Conservation (phyloP, 169 alveolate species). For the Plasmodium cynomolgi region DNA sequence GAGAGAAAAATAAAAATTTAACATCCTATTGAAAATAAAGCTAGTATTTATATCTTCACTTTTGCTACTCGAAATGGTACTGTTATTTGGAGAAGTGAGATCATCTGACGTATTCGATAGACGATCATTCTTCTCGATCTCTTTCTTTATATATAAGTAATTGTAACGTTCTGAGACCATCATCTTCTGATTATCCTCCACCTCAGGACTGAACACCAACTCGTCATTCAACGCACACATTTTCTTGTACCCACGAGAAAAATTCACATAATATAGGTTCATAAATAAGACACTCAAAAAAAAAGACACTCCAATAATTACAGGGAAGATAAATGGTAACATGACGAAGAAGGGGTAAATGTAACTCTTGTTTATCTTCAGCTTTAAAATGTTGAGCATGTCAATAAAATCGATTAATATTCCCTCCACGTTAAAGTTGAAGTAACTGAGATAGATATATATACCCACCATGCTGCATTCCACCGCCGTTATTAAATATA, state of each 20-base stretch:
- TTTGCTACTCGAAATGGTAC: slow-evolving; percentile 39
- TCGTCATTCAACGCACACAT: slow-evolving; percentile 22
- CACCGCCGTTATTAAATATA: slow-evolving; percentile 34
- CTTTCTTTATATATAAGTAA: slow-evolving; percentile 51
- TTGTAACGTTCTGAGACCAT: slow-evolving; percentile 39
- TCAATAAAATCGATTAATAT: slow-evolving; percentile 41
- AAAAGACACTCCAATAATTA: slow-evolving; percentile 2
- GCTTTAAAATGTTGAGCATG: slow-evolving; percentile 59
- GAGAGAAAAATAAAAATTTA: slow-evolving; percentile 42
- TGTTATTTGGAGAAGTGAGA: slow-evolving; percentile 22
- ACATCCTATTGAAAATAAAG: slow-evolving; percentile 15
- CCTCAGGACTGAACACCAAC: slow-evolving; percentile 16
- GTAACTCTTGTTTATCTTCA: slow-evolving; percentile 19
- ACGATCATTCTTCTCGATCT: slow-evolving; percentile 40
- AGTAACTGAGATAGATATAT: slow-evolving; percentile 48
- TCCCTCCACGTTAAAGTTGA: slow-evolving; percentile 61
- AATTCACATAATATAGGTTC: slow-evolving; percentile 45
- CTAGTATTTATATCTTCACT: slow-evolving; percentile 68
- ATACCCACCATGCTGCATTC: slow-evolving; percentile 40
- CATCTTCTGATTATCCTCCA: slow-evolving; percentile 31
- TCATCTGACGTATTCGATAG: slow-evolving; percentile 68
- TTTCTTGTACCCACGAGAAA: slow-evolving; percentile 40
- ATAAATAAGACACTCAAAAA: slow-evolving; percentile 49
- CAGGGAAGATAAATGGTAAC: slow-evolving; percentile 61
- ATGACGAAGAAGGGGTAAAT: slow-evolving; percentile 52